phyloP scores from a whole-genome alignment of 345 rosid species.

The Salix koriyanagi region DNA sequence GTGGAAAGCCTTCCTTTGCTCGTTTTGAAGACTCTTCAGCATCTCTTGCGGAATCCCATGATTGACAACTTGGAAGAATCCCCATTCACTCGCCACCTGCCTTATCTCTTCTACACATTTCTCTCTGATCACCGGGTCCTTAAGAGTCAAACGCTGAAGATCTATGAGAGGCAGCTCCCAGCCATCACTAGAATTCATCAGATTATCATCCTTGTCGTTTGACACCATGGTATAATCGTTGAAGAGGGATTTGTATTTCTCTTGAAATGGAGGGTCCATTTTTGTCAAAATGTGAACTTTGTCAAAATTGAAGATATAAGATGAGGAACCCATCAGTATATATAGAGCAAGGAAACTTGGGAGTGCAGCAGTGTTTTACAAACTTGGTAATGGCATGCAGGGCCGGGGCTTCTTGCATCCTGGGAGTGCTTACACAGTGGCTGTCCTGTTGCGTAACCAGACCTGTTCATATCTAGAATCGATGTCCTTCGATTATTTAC shows the following conservation, averaged over 20 bases:
- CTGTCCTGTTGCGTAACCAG: too few relatives aligned
- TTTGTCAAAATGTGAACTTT: not conserved
- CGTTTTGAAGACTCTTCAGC: not conserved
- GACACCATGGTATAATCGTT: not conserved
- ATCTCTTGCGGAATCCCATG: not conserved
- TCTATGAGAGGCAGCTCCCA: not conserved
- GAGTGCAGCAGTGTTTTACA: not conserved
- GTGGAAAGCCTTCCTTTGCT: not conserved
- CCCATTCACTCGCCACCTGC: not conserved
- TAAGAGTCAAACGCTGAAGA: not conserved
- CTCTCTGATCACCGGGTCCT: not conserved
- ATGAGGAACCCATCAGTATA: not conserved
- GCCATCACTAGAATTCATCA: not conserved
- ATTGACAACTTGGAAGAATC: not conserved
- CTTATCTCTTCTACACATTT: not conserved
- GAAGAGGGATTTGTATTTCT: not conserved
- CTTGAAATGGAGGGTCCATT: not conserved
- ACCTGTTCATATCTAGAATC: too few relatives aligned
- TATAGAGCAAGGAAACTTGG: not conserved
- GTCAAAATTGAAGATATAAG: not conserved
- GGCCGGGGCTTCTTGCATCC: not conserved
- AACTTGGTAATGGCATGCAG: not conserved
- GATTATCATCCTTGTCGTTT: not conserved
- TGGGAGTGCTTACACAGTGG: too few relatives aligned
- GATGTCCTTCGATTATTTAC: too few relatives aligned